phyloP scores from a whole-genome alignment of 169 alveolate species.

The Pseudocohnilembus persalinus region DNA sequence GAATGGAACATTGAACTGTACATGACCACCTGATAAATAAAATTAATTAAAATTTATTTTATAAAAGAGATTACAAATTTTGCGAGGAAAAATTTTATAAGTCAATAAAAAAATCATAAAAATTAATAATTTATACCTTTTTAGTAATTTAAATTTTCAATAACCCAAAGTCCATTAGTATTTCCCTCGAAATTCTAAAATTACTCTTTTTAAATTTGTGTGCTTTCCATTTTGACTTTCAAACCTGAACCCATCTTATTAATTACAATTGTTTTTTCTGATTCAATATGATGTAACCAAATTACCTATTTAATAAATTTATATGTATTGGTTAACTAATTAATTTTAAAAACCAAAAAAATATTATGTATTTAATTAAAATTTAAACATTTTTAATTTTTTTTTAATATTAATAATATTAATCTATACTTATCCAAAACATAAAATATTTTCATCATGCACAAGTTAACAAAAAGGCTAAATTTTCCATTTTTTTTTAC shows the following conservation, averaged over 20 bases:
- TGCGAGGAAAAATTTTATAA: no score
- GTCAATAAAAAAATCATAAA: no score
- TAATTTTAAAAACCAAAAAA: no score
- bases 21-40: not conserved
- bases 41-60: no score
- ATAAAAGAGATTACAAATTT: no score
- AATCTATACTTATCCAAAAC: conserved; percentile 13
- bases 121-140: no score
- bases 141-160: conserved; percentile 1
- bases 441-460: not conserved
- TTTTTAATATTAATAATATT: no score
- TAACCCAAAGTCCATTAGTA: conserved; percentile 27
- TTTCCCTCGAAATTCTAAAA: conserved; percentile 16
- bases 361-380: no score
- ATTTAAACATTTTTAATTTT: no score
- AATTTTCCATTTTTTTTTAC: conserved; percentile 11
- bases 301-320: no score
- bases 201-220: not conserved
- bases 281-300: conserved; percentile 21
- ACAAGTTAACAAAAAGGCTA: not conserved
- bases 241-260: not conserved
- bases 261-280: not conserved
- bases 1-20: not conserved
- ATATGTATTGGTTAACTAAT: no score
- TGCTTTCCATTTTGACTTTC: not conserved